Base-by-base conservation (phyloP, 2,329 filamentous ascomycete species). In the Botrytis pseudocinerea region DNA sequence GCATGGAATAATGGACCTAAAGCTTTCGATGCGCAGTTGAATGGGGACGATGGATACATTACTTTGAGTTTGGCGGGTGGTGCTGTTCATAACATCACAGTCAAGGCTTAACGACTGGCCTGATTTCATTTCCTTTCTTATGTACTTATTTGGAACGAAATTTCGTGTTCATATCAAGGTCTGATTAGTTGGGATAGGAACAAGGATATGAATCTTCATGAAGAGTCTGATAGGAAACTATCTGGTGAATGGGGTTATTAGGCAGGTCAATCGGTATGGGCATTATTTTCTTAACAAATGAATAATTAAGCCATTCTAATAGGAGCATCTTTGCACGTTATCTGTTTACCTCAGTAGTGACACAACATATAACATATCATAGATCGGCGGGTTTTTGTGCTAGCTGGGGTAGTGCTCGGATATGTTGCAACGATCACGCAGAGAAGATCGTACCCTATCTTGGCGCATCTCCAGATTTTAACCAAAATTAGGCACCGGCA, bases 1-100 rank as follows among this genome's bases (percentile, higher is more conserved):
- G 73, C 72, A 16, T 75, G 72, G 75, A n/a, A 22, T 25, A 54
- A 62, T 61, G 65, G 61, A 46, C 20, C 62, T 4, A 14, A 44
- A 35, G 70, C 46, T 20, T 70, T 51, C 62, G 61, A 46, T 60
- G 66, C 71, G 42, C 8, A 32, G 25, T 65, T 48, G 4, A 38
- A 38, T 35, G 42, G 14, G 35, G 35, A 12, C 12, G 68, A 73
- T 54, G 73, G 71, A 18, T 74, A 74, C 48, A 59, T 74, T 38
- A 73, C 44, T 51, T 69, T 74, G 57, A 38, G 8, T n/a, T 51
- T 73, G 12, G 2, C 20, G 8, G 73, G 71, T 1, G 73, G 71
- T 32, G n/a, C 42, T 16, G n/a, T 42, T 5, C 44, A 70, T 63
- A 10, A 44, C 14, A 59, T 73, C 46, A 54, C 59, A 12, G 65